Base-by-base conservation (phyloP, 2,329 filamentous ascomycete genomes). In the Phialophora chinensis region DNA sequence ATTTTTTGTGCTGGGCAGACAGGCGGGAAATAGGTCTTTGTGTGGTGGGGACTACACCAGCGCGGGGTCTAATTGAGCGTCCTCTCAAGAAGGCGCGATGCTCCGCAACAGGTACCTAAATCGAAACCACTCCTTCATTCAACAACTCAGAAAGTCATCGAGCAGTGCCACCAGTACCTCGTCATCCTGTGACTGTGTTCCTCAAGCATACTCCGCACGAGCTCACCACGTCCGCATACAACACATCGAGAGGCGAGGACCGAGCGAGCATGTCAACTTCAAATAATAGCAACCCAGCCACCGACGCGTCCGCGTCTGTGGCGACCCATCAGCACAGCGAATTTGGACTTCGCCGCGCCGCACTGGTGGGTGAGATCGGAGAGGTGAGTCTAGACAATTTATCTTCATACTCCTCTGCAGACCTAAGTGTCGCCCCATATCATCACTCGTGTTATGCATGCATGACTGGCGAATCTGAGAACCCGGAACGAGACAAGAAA, bases 291-390 rank as follows among this genome's bases (percentile, higher is more conserved):
- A 31, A 52, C 29, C n/a, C 10, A 12, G 44, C 58, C 8, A 38
- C 73, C 73, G 7, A 73, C 72, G 25, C 75, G 73, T 53, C 66
- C 12, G 38, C 35, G 35, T 42, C 35, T 17, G 35, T 14, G 14
- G 4, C 35, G 11, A 11, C 50, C 12, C 29, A 31, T 23, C 60
- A 69, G 49, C 63, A 63, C 10, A 69, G 59, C 23, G 67, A 74
- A 74, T 79, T 66, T 73, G 77, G 58, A 71, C 60, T 38, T 66
- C 75, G 66, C 68, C 74, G 54, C 69, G 75, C 65, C 69, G 76
- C 69, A 64, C 53, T 72, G 10, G 66, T 73, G 20, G 63, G 61
- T 4, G 65, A 71, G 23, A 73, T 74, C 50, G 70, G 69, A 50
- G 70, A 73, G 63, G 71, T 72, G 50, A 63, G 69, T 65, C 23